Conservation (phyloP, 2,329 filamentous ascomycete species). For the Setomelanomma holmii region DNA sequence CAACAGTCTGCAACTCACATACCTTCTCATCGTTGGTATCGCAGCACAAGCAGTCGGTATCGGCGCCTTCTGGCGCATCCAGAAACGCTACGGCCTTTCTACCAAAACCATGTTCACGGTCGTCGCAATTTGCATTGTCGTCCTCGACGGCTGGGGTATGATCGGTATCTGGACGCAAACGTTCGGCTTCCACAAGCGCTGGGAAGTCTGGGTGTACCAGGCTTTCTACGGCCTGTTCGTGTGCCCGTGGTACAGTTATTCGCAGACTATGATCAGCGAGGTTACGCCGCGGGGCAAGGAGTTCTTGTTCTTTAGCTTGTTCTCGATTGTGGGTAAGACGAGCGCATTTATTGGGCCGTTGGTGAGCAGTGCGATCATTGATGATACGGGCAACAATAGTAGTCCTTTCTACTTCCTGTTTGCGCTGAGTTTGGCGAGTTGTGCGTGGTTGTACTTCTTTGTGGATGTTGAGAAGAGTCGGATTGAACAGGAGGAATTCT, state of each 20-base stretch:
- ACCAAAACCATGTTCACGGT: conserved; percentile 75
- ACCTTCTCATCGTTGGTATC: conserved; percentile 71
- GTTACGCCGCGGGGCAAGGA: conserved; percentile 73
- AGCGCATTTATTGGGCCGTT: conserved; percentile 72
- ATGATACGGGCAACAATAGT: conserved; percentile 64
- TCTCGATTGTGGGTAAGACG: conserved; percentile 73
- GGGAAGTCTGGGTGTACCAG: conserved; percentile 60
- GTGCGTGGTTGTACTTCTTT: conserved; percentile 30
- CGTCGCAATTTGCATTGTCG: conserved; percentile 66
- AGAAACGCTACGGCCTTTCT: conserved; percentile 64
- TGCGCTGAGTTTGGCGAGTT: conserved; percentile 31
- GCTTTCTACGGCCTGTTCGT: conserved; percentile 70
- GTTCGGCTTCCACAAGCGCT: conserved; percentile 62
- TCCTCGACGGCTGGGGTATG: conserved; percentile 68
- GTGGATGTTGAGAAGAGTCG: conserved; percentile 33
- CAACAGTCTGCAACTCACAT: conserved; percentile 69
- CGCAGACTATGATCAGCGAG: conserved; percentile 74
- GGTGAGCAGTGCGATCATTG: conserved; percentile 73
- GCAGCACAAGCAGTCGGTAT: conserved; percentile 69
- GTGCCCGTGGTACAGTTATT: conserved; percentile 75
- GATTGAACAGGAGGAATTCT: conserved; percentile 30
- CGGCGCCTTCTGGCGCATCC: conserved; percentile 66
- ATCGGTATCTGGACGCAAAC: conserved; percentile 63
- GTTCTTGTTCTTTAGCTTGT: conserved; percentile 73
- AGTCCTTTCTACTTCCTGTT: conserved; percentile 71